phyloP scores from a whole-genome alignment of 176 grass and related monocot species.

The bread wheat (Triticum aestivum) region IWGSC_CS_RefSeq_v2.1 NC_057794.1:428156273-428156772 shows the following conservation, averaged over 20 bases:
- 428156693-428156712: not conserved
- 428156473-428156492: not conserved
- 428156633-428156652: not conserved
- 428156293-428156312: not conserved
- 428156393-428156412: too few relatives aligned
- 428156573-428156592: too few relatives aligned
- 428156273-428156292: too few relatives aligned
- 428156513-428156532: not conserved
- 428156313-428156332: not conserved
- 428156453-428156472: not conserved
- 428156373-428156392: not conserved
- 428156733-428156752: not conserved
- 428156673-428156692: not conserved
- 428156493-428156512: too few relatives aligned
- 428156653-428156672: not conserved
- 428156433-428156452: not conserved
- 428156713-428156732: not conserved
- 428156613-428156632: not conserved
- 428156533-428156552: not conserved
- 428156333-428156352: not conserved
- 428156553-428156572: not conserved
- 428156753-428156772: not conserved
- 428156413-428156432: not conserved
- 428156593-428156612: too few relatives aligned
- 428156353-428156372: not conserved